Conservation (phyloP, 371 early-diverging fungal species). For the Thermomucor indicae-seudaticae region DNA sequence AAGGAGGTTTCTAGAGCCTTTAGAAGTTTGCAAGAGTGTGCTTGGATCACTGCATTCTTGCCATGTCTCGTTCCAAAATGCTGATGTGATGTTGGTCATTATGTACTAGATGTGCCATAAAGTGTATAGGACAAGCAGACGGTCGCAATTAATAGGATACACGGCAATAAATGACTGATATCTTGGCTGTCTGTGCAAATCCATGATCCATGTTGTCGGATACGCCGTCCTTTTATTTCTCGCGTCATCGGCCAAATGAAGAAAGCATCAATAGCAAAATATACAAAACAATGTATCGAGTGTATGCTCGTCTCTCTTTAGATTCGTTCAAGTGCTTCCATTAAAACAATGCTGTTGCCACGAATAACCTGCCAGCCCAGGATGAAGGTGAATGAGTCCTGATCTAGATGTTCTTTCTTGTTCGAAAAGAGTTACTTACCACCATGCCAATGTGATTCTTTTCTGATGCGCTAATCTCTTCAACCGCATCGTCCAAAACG, state of each 20-base stretch:
- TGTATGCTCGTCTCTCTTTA: slow-evolving; percentile 18
- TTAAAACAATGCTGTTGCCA: slow-evolving; percentile 87
- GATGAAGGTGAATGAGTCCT: not conserved
- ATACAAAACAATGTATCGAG: not conserved
- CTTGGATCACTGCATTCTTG: no score
- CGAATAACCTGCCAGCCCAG: slow-evolving; percentile 72
- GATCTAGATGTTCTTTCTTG: slow-evolving; percentile 1
- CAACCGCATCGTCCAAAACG: slow-evolving; percentile 93
- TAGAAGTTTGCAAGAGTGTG: no score
- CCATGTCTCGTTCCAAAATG: no score
- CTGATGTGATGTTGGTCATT: no score
- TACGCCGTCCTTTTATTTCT: no score
- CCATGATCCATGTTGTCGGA: no score
- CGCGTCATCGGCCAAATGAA: not conserved
- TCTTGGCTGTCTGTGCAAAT: no score
- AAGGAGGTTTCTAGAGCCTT: no score
- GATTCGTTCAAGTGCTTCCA: slow-evolving; percentile 92
- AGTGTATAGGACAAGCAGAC: no score
- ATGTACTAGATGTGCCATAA: no score
- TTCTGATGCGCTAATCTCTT: slow-evolving; percentile 71
- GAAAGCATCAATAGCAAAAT: not conserved
- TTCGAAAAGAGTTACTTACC: slow-evolving; percentile 46
- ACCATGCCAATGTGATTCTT: slow-evolving; percentile 81
- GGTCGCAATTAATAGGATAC: no score
- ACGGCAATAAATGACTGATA: no score